phyloP scores from a whole-genome alignment of 202 grass and related monocot genomes.

The Panicum virgatum region DNA sequence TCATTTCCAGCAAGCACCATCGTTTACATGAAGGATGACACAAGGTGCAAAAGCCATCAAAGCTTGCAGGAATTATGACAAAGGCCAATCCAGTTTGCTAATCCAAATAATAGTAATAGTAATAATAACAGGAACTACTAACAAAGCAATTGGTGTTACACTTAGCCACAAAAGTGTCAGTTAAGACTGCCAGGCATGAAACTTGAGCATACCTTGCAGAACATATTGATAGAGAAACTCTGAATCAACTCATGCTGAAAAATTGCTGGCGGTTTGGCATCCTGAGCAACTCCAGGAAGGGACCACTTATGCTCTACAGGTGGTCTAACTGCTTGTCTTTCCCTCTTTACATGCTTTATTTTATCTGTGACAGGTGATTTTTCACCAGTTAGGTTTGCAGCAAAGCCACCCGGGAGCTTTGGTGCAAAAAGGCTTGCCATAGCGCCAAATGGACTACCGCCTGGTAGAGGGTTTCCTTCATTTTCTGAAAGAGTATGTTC shows the following conservation, averaged over 20 bases:
- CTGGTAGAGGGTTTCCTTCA: slow-evolving; percentile 37
- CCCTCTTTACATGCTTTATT: slow-evolving; percentile 56
- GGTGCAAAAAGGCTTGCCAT: slow-evolving; percentile 85
- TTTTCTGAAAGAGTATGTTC: slow-evolving; percentile 59
- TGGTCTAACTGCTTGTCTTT: slow-evolving; percentile 76
- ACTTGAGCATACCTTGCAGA: slow-evolving; percentile 79
- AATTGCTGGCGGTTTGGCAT: slow-evolving; percentile 71
- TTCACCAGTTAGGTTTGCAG: slow-evolving; percentile 58
- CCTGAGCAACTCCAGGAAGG: slow-evolving; percentile 58
- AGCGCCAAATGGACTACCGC: slow-evolving; percentile 69
- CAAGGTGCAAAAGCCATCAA: slow-evolving; percentile 8
- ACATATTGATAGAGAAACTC: slow-evolving; percentile 99
- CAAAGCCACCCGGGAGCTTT: slow-evolving; percentile 69
- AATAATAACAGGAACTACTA: background rate
- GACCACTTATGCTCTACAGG: slow-evolving; percentile 98
- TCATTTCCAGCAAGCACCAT: background rate
- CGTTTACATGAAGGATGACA: background rate
- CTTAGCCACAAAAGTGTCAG: slow-evolving; percentile 8
- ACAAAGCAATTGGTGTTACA: background rate
- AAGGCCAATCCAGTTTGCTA: background rate
- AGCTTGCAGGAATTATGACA: background rate
- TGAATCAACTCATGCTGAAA: slow-evolving; percentile 98
- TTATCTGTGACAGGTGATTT: slow-evolving; percentile 56
- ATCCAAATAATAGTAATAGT: background rate
- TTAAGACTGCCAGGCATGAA: background rate